Conservation (phyloP, 2,329 filamentous ascomycete species). For the Pseudogymnoascus sp. region DNA sequence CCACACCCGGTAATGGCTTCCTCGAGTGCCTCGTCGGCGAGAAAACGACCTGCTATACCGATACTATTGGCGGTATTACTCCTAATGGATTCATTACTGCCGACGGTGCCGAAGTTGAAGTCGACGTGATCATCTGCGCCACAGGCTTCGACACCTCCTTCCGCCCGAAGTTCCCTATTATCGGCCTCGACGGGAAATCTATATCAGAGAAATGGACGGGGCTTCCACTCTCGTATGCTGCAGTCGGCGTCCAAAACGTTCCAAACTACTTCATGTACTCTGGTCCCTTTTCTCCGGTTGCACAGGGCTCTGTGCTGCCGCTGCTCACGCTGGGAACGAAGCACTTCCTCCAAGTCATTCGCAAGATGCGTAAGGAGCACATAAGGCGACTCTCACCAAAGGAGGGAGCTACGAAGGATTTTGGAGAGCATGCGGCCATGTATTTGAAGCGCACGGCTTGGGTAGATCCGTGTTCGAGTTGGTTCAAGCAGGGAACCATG, state of each 20-base stretch:
- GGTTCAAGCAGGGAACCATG: slow-evolving; percentile 21
- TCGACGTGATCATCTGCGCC: slow-evolving; percentile 29
- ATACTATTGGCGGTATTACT: slow-evolving; percentile 27
- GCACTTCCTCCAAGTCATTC: slow-evolving; percentile 30
- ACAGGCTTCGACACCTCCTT: slow-evolving; percentile 21
- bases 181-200: slow-evolving; percentile 13
- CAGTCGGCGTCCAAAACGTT: slow-evolving; percentile 19
- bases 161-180: slow-evolving; percentile 15
- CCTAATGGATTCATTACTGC: slow-evolving; percentile 29
- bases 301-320: slow-evolving; percentile 25
- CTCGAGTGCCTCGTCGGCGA: slow-evolving; percentile 35
- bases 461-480: slow-evolving; percentile 21
- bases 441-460: slow-evolving; percentile 30
- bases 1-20: slow-evolving; percentile 38
- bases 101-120: slow-evolving; percentile 22
- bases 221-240: slow-evolving; percentile 17
- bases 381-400: slow-evolving; percentile 38
- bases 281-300: slow-evolving; percentile 25
- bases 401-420: slow-evolving; percentile 28
- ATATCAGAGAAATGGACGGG: slow-evolving; percentile 18
- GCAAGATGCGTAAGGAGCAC: slow-evolving; percentile 30
- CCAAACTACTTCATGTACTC: slow-evolving; percentile 20
- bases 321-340: slow-evolving; percentile 30
- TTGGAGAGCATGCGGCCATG: slow-evolving; percentile 23
- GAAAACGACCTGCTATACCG: slow-evolving; percentile 26